Evolutionary conservation across 176 grass and related monocot genomes (phyloP).

Genomic region (Avena sativa): DNA sequence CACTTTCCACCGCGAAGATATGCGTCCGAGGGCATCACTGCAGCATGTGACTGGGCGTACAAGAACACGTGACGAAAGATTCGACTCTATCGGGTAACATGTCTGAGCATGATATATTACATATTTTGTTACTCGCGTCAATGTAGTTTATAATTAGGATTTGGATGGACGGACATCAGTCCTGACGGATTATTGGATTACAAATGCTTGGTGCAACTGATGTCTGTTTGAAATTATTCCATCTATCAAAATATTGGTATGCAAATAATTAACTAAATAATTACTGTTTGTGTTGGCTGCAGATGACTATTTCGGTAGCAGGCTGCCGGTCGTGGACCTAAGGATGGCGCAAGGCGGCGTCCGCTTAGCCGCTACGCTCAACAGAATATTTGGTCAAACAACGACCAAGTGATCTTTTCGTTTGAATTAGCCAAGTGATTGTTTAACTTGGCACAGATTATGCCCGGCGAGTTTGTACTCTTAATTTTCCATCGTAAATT

Average conservation of each 20-base stretch:
- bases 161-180: background rate
- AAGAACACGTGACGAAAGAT: constrained; percentile 46
- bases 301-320: constrained; percentile 73
- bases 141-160: background rate
- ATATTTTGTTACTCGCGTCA: background rate
- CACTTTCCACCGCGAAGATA: constrained; percentile 37
- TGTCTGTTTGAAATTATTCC: no score
- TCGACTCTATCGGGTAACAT: constrained; percentile 41
- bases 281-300: background rate
- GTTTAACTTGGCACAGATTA: background rate
- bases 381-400: constrained; percentile 51
- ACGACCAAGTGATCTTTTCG: background rate
- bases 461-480: background rate
- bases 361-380: constrained; percentile 68
- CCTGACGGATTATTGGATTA: no score
- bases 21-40: constrained; percentile 63
- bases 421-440: background rate
- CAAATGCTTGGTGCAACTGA: no score
- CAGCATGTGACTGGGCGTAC: constrained; percentile 73
- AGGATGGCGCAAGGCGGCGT: constrained; percentile 63
- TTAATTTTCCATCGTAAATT: background rate
- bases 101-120: background rate
- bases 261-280: background rate
- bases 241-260: no score
- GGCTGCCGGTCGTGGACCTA: constrained; percentile 51